A percentile compares a stretch with the other conserved stretches of the same genome.
These are phyloP conservation scores for Cladosporium cucumerinum DNA, from an alignment of 2,329 filamentous ascomycete genomes.

Conservation along the genomic window DNA sequence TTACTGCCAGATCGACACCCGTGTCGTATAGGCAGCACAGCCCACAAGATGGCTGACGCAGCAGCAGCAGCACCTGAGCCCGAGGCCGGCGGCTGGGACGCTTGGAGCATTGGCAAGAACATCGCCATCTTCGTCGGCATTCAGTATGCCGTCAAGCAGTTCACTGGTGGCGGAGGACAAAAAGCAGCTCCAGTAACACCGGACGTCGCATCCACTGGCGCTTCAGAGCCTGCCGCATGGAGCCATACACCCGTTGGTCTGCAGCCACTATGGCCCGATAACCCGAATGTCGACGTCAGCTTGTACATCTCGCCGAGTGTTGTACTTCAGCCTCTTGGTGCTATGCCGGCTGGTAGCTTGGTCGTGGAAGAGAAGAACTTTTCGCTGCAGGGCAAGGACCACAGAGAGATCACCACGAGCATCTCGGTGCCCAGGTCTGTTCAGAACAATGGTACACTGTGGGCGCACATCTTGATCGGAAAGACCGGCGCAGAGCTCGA, in stretches of 20 bases:
- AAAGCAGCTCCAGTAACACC: conserved; percentile 23
- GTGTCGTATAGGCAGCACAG: background rate
- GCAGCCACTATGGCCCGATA: conserved; percentile 81
- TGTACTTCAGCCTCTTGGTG: conserved; percentile 63
- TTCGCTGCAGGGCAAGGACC: conserved; percentile 60
- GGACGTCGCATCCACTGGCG: conserved; percentile 18
- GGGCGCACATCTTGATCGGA: conserved; percentile 89
- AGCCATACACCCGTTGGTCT: conserved; percentile 66
- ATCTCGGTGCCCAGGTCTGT: conserved; percentile 75
- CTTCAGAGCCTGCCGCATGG: conserved; percentile 49
- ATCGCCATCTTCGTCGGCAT: conserved; percentile 58
- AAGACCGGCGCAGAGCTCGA: conserved; percentile 74
- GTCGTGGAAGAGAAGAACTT: conserved; percentile 80
- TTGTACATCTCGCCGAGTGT: conserved; percentile 79
- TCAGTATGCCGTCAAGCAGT: conserved; percentile 56
- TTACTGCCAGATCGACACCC: background rate
- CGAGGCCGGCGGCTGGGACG: conserved; percentile 8
- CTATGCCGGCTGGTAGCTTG: conserved; percentile 63
- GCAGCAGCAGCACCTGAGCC: conserved; percentile 10
- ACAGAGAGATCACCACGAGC: conserved; percentile 69
- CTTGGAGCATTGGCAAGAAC: conserved; percentile 47
- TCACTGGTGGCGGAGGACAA: conserved; percentile 42
- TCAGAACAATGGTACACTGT: conserved; percentile 89
- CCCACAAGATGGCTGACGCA: conserved; percentile 7
- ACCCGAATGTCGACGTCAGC: conserved; percentile 75